phyloP scores from a whole-genome alignment of 2,329 filamentous ascomycete genomes.

The Aureobasidium sp. region DNA sequence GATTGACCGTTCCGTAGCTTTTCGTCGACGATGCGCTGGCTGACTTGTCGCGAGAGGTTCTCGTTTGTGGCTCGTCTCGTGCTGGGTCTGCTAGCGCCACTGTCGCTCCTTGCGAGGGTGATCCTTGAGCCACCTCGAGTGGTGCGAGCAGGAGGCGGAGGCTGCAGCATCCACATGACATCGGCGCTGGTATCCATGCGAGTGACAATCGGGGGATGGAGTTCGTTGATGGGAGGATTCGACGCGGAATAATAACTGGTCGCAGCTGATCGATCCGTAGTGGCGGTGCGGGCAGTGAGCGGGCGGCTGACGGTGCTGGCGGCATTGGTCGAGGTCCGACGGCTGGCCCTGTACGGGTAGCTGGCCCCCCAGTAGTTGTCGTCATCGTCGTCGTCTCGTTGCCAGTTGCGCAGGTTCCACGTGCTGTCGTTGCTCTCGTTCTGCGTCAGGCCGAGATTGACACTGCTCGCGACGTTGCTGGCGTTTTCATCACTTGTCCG shows the following conservation, averaged over 20 bases:
- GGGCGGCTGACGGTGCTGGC: constrained; percentile 8
- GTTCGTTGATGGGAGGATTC: constrained; percentile 57
- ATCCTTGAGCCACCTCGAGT: constrained; percentile 44
- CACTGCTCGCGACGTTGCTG: constrained; percentile 6
- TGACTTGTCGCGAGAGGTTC: constrained; percentile 28
- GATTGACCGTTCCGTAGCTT: constrained; percentile 18
- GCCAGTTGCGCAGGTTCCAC: constrained; percentile 72
- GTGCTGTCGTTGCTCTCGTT: constrained; percentile 39
- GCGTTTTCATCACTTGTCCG: constrained; percentile 12
- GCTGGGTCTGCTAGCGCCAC: constrained; percentile 31
- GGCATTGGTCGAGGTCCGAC: not conserved
- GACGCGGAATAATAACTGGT: constrained; percentile 4
- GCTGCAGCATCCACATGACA: constrained; percentile 85
- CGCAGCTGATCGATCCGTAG: constrained; percentile 21
- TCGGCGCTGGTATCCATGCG: constrained; percentile 41
- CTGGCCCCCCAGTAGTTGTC: constrained; percentile 70
- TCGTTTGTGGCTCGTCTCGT: constrained; percentile 23
- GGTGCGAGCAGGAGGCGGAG: constrained; percentile 77
- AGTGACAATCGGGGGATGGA: constrained; percentile 47
- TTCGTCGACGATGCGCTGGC: constrained; percentile 28
- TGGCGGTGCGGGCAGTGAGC: constrained; percentile 18
- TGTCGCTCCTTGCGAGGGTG: constrained; percentile 49
- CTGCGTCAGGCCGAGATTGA: constrained; percentile 9
- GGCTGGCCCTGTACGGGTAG: not conserved
- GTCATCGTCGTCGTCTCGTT: constrained; percentile 82